phyloP scores from a whole-genome alignment of 2,329 filamentous ascomycete species.

The Ophiostoma himal-ulmi region DNA sequence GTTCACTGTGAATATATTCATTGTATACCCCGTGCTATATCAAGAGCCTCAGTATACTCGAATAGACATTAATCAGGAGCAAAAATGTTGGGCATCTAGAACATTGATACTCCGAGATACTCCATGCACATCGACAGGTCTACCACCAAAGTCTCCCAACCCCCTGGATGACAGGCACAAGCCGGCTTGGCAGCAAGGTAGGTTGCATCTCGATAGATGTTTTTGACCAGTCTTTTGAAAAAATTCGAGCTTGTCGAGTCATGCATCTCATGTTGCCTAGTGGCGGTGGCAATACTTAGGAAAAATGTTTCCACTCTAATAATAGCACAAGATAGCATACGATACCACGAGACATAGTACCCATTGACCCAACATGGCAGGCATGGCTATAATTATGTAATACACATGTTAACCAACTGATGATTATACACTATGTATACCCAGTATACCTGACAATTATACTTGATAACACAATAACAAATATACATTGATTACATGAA shows the following conservation, averaged over 20 bases:
- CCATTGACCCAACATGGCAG: neutral
- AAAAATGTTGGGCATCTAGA: neutral
- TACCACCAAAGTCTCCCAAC: neutral
- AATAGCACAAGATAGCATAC: neutral
- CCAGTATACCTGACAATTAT: no score
- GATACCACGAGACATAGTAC: neutral
- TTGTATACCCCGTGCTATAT: no score
- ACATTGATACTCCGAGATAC: neutral
- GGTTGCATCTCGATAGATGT: neutral
- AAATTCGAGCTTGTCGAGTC: neutral
- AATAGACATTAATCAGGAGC: no score
- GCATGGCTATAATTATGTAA: no score
- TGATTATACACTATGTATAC: no score
- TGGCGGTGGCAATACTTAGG: neutral
- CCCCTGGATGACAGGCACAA: neutral
- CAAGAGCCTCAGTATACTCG: no score
- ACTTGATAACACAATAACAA: neutral
- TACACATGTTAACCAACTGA: no score
- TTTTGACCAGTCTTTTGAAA: neutral
- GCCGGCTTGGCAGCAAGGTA: conserved; percentile 6
- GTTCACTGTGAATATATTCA: no score
- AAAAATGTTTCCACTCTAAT: neutral
- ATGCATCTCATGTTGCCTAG: neutral
- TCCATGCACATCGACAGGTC: neutral
- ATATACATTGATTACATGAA: neutral